Evolutionary conservation across 78 protist species (phyloP), one percentile per base, ranked within the genome.

Genomic region (Chrysochromulina tobinii): DNA sequence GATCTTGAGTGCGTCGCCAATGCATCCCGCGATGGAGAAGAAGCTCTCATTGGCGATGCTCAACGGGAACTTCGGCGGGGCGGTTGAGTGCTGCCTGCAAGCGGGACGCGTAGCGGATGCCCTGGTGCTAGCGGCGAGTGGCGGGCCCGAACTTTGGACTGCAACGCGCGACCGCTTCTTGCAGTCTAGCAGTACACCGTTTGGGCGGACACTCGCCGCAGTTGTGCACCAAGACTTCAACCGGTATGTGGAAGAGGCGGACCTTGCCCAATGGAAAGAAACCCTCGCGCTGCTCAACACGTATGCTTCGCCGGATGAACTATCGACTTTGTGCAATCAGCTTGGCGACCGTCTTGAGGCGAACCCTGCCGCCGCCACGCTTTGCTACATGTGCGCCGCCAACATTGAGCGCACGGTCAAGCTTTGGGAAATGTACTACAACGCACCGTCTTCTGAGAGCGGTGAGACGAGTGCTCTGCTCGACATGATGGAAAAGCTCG

Each of bases 321-420:
- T 94, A n/a, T 66, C 91, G 50, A 58, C 38, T 8, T 89, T 95
- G 20, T 92, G 94, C 88, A 89, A 92, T 57, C 23, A 55, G 20
- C 89, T 95, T 5, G 97, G 92, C 57, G 92, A 77, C 21, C 93
- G 97, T 69, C 91, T 95, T 25, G 59, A 81, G 61, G 83, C 72
- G 1, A 94, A 94, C n/a, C 88, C 88, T 0, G 84, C 67, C 51
- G 27, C 92, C 2, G 97, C 97, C 51, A 93, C 89, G 21, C 93
- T 92, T 57, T 95, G 97, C 91, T 95, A 92, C 79, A 95, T 95
- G 59, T 95, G 97, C 69, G 96, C 97, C n/a, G 95, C 96, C 50
- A 95, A 95, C 66, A 84, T 93, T 23, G 95, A 91, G 38, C 90
- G 87, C 58, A 75, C 95, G 51, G 90, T 84, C 48, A 57, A 84